Conservation (phyloP, 768 basidiomycete genomes). For the Multifurca ochricompacta region DNA sequence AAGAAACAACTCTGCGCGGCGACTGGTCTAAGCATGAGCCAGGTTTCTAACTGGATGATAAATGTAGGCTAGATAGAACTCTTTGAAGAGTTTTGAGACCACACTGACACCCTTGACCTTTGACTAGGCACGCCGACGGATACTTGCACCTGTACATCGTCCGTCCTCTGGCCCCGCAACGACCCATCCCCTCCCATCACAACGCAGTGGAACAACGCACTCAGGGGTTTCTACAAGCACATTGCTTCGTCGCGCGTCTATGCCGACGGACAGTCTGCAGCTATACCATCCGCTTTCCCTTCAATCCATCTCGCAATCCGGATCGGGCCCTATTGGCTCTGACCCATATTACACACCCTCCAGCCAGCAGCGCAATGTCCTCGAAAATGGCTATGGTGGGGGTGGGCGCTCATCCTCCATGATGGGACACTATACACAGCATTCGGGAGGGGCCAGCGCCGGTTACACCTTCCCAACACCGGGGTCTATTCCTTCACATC, state of each 20-base stretch:
- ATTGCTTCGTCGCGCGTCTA: slow-evolving; percentile 48
- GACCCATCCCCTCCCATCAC: slow-evolving; percentile 57
- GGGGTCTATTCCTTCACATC: slow-evolving; percentile 12
- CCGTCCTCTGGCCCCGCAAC: slow-evolving; percentile 72
- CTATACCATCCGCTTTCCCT: slow-evolving; percentile 76
- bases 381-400: slow-evolving; percentile 15
- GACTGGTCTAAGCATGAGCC: slow-evolving; percentile 81
- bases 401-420: slow-evolving; percentile 10
- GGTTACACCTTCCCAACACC: slow-evolving; percentile 21
- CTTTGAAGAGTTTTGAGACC: slow-evolving; percentile 7
- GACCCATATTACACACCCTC: slow-evolving; percentile 17
- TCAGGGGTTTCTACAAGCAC: slow-evolving; percentile 20
- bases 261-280: slow-evolving; percentile 65
- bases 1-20: slow-evolving; percentile 84
- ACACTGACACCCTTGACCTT: slow-evolving; percentile 15
- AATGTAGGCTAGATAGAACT: slow-evolving; percentile 43
- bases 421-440: slow-evolving; percentile 10
- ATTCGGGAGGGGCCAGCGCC: slow-evolving; percentile 9
- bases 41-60: slow-evolving; percentile 93
- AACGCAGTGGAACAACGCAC: slow-evolving; percentile 18
- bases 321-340: slow-evolving; percentile 14
- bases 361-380: slow-evolving; percentile 16
- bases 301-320: slow-evolving; percentile 38
- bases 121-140: slow-evolving; percentile 68
- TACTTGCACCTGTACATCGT: slow-evolving; percentile 74